Evolutionary conservation across 73 alveolate genomes (phyloP).

Genomic region (Tetrahymena malaccensis): DNA sequence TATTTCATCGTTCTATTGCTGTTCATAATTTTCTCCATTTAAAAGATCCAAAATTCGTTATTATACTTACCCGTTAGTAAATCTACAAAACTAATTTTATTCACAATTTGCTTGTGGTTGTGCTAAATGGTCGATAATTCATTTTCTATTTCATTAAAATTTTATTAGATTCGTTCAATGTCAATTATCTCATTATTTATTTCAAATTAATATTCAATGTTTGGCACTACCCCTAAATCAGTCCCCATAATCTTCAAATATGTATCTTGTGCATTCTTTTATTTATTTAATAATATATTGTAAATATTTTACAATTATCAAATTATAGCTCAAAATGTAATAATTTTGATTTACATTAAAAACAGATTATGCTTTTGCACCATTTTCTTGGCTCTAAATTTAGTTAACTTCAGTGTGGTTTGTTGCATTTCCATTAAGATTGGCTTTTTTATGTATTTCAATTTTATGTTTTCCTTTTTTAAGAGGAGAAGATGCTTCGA

Average conservation of each 20-base stretch:
- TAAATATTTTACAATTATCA: not conserved
- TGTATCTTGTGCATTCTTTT: not conserved
- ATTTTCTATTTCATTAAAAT: not conserved
- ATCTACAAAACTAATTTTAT: not conserved
- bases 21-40: not conserved
- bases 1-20: not conserved
- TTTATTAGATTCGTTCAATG: not conserved
- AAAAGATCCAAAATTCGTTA: not conserved
- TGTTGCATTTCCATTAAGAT: not conserved
- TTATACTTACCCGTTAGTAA: not conserved
- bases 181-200: not conserved
- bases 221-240: not conserved
- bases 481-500: not conserved
- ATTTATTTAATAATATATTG: not conserved
- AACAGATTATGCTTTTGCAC: not conserved
- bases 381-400: not conserved
- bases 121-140: not conserved
- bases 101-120: not conserved
- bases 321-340: not conserved
- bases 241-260: not conserved
- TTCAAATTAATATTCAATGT: not conserved
- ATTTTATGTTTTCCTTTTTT: not conserved
- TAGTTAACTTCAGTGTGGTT: not conserved
- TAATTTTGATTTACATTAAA: not conserved
- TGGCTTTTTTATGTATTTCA: not conserved